Percentiles rank a stretch among this genome's conserved stretches.
These are phyloP conservation scores for Stygiomarasmius scandens DNA, from an alignment of 1,284 basidiomycete species.

Conservation along the genomic window DNA sequence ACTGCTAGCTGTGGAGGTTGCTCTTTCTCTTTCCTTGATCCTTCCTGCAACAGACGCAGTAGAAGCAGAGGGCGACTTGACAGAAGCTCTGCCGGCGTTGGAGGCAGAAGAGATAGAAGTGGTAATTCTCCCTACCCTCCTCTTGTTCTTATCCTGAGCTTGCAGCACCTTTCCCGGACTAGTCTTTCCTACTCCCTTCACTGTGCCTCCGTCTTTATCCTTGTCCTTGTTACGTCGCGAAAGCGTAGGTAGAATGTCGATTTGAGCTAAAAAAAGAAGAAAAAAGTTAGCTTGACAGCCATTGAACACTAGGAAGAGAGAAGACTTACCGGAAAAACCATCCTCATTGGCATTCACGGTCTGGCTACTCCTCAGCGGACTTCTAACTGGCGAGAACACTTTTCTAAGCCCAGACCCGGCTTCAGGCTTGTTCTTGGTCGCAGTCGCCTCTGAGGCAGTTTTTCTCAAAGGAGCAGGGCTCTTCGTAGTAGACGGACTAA, in stretches of 20 bases:
- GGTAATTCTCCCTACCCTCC: background rate
- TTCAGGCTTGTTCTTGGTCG: background rate
- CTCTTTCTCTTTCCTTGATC: too few relatives aligned
- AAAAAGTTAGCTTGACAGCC: background rate
- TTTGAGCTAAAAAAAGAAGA: slow-evolving; percentile 20
- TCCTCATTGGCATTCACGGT: slow-evolving; percentile 21
- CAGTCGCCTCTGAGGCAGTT: slow-evolving; percentile 19
- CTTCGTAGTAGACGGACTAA: background rate
- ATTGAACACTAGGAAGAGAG: background rate
- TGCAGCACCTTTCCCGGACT: background rate
- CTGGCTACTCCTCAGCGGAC: slow-evolving; percentile 44
- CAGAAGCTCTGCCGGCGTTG: background rate
- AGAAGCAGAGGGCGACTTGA: background rate
- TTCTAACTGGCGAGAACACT: slow-evolving; percentile 43
- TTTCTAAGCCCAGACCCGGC: too few relatives aligned
- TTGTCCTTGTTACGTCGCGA: background rate
- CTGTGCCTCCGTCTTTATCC: slow-evolving; percentile 19
- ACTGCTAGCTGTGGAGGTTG: too few relatives aligned
- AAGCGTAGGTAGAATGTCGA: slow-evolving; percentile 22
- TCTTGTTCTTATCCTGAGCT: background rate
- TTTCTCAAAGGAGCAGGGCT: background rate
- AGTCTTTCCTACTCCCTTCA: slow-evolving; percentile 12
- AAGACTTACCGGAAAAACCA: slow-evolving; percentile 30
- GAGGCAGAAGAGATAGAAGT: background rate
- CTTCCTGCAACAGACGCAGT: too few relatives aligned